phyloP scores from a whole-genome alignment of 2,329 filamentous ascomycete species.

The Zasmidium angulare region DNA sequence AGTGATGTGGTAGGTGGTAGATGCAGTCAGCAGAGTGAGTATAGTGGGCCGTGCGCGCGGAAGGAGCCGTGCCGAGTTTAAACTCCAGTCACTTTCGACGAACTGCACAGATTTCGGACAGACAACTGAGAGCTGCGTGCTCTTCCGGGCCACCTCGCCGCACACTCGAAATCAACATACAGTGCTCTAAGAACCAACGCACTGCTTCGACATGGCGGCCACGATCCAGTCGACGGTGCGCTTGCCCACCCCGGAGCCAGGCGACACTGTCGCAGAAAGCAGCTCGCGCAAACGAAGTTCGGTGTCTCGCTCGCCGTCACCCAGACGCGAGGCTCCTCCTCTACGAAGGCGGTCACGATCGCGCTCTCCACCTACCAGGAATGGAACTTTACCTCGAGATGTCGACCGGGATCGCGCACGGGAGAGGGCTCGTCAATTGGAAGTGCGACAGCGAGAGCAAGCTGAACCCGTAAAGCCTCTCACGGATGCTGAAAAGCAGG shows the following conservation, averaged over 20 bases:
- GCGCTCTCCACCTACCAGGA: conserved; percentile 34
- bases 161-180: background rate
- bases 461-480: conserved; percentile 52
- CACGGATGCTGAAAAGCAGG: conserved; percentile 81
- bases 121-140: background rate
- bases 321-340: conserved; percentile 34
- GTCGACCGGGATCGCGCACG: conserved; percentile 51
- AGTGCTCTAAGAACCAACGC: background rate
- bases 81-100: too few relatives aligned
- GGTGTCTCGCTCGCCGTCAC: conserved; percentile 37
- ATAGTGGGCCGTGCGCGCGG: too few relatives aligned
- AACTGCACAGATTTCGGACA: too few relatives aligned
- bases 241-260: conserved; percentile 29
- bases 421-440: conserved; percentile 55
- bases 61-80: too few relatives aligned
- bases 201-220: conserved; percentile 18
- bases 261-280: conserved; percentile 16
- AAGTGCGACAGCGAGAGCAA: conserved; percentile 44
- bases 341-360: conserved; percentile 32
- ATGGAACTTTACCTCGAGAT: conserved; percentile 46
- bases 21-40: too few relatives aligned
- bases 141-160: background rate
- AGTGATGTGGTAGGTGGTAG: too few relatives aligned
- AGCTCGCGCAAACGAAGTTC: conserved; percentile 32
- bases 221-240: conserved; percentile 28